phyloP scores from a whole-genome alignment of 2,329 filamentous ascomycete genomes.

The Colletotrichum spinosum region DNA sequence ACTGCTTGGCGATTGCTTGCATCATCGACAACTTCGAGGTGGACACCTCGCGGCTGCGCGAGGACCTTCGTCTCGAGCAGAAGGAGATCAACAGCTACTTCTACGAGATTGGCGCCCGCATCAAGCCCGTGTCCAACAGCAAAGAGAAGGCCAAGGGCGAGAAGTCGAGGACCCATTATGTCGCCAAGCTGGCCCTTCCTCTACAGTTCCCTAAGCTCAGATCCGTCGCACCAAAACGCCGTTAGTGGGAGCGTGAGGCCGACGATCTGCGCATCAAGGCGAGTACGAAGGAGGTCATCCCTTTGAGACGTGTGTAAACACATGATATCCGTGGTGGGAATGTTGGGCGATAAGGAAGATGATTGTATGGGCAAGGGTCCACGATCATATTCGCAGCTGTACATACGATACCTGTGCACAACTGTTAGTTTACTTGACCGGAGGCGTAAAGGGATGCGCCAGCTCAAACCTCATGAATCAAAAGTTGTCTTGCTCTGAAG shows the following conservation, averaged over 20 bases:
- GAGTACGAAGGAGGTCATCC: constrained; percentile 1
- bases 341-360: too few relatives aligned
- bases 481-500: background rate
- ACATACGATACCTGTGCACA: constrained; percentile 12
- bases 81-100: constrained; percentile 79
- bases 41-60: constrained; percentile 75
- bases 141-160: constrained; percentile 67
- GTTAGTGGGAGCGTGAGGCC: constrained; percentile 22
- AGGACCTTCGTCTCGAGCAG: constrained; percentile 79
- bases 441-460: constrained; percentile 2
- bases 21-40: constrained; percentile 80
- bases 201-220: constrained; percentile 81
- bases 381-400: constrained; percentile 1
- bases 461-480: background rate
- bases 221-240: constrained; percentile 42
- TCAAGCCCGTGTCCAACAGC: constrained; percentile 67
- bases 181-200: constrained; percentile 82
- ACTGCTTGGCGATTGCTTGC: constrained; percentile 77
- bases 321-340: too few relatives aligned
- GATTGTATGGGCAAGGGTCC: too few relatives aligned
- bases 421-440: constrained; percentile 1
- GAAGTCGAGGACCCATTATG: constrained; percentile 48
- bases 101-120: constrained; percentile 78
- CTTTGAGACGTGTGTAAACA: background rate
- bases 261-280: constrained; percentile 9